Conservation (phyloP, 345 rosid species). For the Rhizophora mangle region DNA sequence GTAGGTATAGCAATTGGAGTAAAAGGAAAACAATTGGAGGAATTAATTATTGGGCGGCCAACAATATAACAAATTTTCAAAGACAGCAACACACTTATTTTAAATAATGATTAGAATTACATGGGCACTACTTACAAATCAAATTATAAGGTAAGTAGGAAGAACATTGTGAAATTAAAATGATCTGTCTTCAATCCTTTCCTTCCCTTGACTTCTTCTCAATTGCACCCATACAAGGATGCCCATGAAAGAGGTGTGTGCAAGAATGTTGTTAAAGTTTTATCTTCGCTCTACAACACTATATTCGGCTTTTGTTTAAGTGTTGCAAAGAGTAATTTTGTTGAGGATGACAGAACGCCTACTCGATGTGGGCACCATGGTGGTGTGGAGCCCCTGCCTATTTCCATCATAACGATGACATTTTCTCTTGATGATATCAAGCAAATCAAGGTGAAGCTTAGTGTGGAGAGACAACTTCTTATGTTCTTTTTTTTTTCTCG, state of each 20-base stretch:
- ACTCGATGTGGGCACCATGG: conserved; percentile 33
- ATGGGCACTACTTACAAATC: too few relatives aligned
- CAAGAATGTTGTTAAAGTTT: not conserved
- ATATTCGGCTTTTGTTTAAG: conserved; percentile 32
- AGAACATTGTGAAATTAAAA: conserved; percentile 7
- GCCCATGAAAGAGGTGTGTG: not conserved
- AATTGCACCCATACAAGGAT: not conserved
- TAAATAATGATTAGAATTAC: too few relatives aligned
- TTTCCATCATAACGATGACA: conserved; percentile 14
- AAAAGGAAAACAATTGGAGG: too few relatives aligned
- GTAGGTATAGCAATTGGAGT: too few relatives aligned
- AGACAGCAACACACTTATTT: too few relatives aligned
- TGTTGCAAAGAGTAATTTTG: conserved; percentile 28
- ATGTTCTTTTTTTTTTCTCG: too few relatives aligned
- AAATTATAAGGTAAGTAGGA: too few relatives aligned
- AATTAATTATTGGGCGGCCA: too few relatives aligned
- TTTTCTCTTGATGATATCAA: conserved; percentile 40
- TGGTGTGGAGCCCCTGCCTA: conserved; percentile 33
- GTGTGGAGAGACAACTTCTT: conserved; percentile 31
- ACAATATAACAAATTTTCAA: too few relatives aligned
- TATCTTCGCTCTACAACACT: conserved; percentile 22
- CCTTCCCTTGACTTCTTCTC: conserved; percentile 31
- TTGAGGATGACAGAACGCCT: conserved; percentile 33
- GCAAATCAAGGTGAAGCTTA: conserved; percentile 33
- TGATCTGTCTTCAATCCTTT: too few relatives aligned